These are phyloP conservation scores for Ophiostoma sp. DNA, from an alignment of 2,329 filamentous ascomycete genomes.

Conservation along the genomic window DNA sequence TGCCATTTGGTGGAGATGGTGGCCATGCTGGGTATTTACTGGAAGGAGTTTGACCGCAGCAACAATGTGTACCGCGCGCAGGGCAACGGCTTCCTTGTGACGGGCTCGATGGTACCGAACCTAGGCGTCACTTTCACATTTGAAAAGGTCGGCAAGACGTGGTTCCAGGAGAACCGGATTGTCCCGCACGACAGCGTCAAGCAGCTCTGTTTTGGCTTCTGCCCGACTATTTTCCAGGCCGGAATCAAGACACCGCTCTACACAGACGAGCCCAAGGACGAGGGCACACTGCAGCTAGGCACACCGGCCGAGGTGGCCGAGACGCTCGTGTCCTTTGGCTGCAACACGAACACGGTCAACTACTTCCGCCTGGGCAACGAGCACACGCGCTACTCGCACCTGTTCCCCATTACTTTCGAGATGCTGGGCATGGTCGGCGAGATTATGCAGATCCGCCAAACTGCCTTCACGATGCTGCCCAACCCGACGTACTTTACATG, in stretches of 20 bases:
- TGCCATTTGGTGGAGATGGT: slow-evolving; percentile 57
- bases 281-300: slow-evolving; percentile 50
- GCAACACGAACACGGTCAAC: slow-evolving; percentile 53
- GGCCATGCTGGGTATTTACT: slow-evolving; percentile 56
- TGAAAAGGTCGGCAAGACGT: slow-evolving; percentile 50
- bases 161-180: slow-evolving; percentile 51
- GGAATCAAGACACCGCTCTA: slow-evolving; percentile 36
- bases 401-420: slow-evolving; percentile 59
- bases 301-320: slow-evolving; percentile 50
- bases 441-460: slow-evolving; percentile 51
- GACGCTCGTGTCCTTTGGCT: slow-evolving; percentile 55
- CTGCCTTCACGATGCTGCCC: slow-evolving; percentile 54
- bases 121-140: slow-evolving; percentile 58
- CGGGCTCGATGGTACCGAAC: slow-evolving; percentile 48
- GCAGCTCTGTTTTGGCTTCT: slow-evolving; percentile 56
- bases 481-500: slow-evolving; percentile 57
- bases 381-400: slow-evolving; percentile 45
- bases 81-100: slow-evolving; percentile 55
- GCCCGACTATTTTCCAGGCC: slow-evolving; percentile 54
- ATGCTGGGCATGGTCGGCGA: slow-evolving; percentile 58
- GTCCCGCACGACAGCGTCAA: slow-evolving; percentile 57
- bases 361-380: slow-evolving; percentile 42
- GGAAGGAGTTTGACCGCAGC: slow-evolving; percentile 59
- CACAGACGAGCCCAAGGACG: slow-evolving; percentile 45
- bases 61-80: slow-evolving; percentile 55